These are phyloP conservation scores for Heterobasidion irregulare DNA, from an alignment of 1,284 basidiomycete species.

Conservation along the genomic window DNA sequence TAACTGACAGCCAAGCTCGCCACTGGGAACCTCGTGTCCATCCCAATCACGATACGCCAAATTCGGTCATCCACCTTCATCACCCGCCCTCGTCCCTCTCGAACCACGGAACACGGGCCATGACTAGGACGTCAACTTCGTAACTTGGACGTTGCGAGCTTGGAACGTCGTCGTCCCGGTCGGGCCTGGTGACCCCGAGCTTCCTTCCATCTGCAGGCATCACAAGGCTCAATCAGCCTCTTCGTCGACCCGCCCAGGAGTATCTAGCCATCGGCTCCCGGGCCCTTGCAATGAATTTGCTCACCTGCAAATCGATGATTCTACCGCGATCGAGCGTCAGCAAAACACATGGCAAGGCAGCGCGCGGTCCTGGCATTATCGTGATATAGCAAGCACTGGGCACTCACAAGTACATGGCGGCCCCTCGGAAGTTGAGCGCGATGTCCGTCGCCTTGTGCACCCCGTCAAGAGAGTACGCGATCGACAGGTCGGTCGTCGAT, in stretches of 20 bases:
- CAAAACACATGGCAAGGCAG: background rate
- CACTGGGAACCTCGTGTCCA: no score
- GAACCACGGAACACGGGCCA: background rate
- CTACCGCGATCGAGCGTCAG: slow-evolving; percentile 13
- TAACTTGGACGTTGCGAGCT: slow-evolving; percentile 27
- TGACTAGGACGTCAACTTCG: slow-evolving; percentile 1
- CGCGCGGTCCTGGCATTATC: no score
- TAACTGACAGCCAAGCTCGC: no score
- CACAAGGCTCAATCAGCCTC: background rate
- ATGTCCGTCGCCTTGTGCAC: slow-evolving; percentile 27
- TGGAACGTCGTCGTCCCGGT: slow-evolving; percentile 28
- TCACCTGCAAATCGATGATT: slow-evolving; percentile 35
- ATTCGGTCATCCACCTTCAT: background rate
- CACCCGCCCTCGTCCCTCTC: background rate
- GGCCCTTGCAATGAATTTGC: background rate
- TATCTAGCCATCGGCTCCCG: background rate
- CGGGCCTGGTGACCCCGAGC: slow-evolving; percentile 33
- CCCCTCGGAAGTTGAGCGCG: slow-evolving; percentile 28
- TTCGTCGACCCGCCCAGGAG: background rate
- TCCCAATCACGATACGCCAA: background rate
- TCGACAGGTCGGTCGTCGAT: slow-evolving; percentile 14
- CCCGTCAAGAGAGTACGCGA: slow-evolving; percentile 33
- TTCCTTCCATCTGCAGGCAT: slow-evolving; percentile 33
- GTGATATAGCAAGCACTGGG: background rate
- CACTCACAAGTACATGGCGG: slow-evolving; percentile 32